Evolutionary conservation across 164 flowering plant genomes (phyloP).

Genomic region (Vitis amurensis): DNA sequence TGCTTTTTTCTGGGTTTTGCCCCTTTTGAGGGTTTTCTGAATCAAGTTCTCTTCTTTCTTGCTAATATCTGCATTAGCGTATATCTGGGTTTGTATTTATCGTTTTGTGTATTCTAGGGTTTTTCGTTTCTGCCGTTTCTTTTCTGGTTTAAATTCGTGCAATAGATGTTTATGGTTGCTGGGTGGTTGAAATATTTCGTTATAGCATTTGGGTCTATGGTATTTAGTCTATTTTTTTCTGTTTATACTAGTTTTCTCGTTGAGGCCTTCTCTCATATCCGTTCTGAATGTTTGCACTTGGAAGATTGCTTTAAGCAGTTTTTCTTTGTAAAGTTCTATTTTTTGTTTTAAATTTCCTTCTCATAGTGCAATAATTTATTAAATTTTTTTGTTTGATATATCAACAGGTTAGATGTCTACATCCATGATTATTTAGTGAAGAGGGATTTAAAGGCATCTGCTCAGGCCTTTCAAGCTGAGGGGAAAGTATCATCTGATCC

Average conservation of each 20-base stretch:
- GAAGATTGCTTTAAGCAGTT: not conserved
- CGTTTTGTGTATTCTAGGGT: conserved; percentile 10
- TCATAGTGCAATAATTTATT: not conserved
- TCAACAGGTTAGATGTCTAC: conserved; percentile 71
- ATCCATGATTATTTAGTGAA: conserved; percentile 75
- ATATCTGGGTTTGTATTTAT: not conserved
- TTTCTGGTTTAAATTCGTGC: conserved; percentile 3
- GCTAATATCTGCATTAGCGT: not conserved
- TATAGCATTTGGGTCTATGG: not conserved
- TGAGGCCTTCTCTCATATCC: not conserved
- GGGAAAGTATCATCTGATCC: conserved; percentile 84
- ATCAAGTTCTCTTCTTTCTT: conserved; percentile 7
- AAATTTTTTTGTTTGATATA: not conserved
- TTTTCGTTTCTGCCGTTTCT: not conserved
- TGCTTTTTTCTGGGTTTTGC: conserved; percentile 8
- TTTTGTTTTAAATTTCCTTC: not conserved
- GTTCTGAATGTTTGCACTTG: not conserved
- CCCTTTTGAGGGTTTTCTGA: not conserved
- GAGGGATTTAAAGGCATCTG: conserved; percentile 72
- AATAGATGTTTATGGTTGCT: not conserved
- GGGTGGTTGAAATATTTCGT: not conserved
- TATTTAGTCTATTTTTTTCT: not conserved
- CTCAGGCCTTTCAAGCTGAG: conserved; percentile 80
- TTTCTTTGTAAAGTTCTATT: not conserved
- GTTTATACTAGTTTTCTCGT: not conserved